A percentile compares a stretch with the other conserved stretches of the same genome.
These are phyloP conservation scores for Pestalotiopsis sp. DNA, from an alignment of 2,329 filamentous ascomycete genomes.

Conservation along the genomic window DNA sequence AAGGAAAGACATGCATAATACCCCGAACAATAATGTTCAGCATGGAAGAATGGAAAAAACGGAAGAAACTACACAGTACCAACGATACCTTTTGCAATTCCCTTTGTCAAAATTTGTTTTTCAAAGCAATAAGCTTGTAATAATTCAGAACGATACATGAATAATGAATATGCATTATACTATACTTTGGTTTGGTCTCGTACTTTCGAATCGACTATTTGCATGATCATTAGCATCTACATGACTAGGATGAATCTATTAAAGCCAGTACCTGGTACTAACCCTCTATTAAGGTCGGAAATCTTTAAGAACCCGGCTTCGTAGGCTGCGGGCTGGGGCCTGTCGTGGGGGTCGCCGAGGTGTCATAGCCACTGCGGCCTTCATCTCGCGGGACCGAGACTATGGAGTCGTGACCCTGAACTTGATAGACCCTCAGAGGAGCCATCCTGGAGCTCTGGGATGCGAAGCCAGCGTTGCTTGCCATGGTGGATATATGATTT, in stretches of 20 bases:
- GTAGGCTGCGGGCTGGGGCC: not conserved
- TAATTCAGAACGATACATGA: constrained; percentile 7
- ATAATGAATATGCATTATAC: not conserved
- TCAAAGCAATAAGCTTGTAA: not conserved
- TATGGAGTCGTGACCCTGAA: too few species aligned
- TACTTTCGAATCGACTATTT: too few species aligned
- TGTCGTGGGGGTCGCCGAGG: not conserved
- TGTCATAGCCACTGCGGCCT: not conserved
- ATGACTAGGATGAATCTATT: not conserved
- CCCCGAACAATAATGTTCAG: not conserved
- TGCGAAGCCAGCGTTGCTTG: too few species aligned
- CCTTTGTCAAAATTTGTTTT: not conserved
- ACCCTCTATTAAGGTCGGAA: not conserved
- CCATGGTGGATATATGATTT: too few species aligned
- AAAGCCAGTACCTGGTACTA: not conserved
- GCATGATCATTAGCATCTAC: too few species aligned
- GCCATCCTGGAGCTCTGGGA: too few species aligned
- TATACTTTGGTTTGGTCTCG: too few species aligned
- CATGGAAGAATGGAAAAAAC: not conserved
- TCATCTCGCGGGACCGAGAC: not conserved
- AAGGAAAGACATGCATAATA: not conserved
- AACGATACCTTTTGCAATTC: constrained; percentile 13
- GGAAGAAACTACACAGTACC: not conserved
- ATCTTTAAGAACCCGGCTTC: not conserved
- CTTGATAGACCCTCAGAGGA: too few species aligned